Evolutionary conservation across 2,329 filamentous ascomycete genomes (phyloP).

Genomic region (Neofusicoccum sp.): DNA sequence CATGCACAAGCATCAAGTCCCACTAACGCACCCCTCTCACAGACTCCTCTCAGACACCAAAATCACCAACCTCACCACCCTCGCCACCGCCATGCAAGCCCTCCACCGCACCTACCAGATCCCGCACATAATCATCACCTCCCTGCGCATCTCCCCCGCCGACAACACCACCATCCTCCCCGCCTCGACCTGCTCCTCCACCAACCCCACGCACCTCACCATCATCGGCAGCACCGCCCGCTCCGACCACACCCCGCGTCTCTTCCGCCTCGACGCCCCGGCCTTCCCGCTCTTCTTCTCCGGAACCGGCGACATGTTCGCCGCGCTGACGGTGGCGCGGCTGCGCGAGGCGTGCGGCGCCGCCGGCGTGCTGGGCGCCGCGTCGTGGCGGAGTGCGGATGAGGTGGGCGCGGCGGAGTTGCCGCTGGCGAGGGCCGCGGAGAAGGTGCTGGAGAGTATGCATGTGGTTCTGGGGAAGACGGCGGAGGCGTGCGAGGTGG

Average conservation of each 20-base stretch:
- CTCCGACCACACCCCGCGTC: slow-evolving; percentile 63
- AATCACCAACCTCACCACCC: slow-evolving; percentile 71
- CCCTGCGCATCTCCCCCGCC: slow-evolving; percentile 64
- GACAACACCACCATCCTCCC: slow-evolving; percentile 40
- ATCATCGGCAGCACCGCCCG: slow-evolving; percentile 77
- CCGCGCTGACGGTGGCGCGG: slow-evolving; percentile 81
- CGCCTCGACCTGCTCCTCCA: slow-evolving; percentile 38
- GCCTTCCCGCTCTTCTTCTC: slow-evolving; percentile 91
- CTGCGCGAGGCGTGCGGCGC: slow-evolving; percentile 75
- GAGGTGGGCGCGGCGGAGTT: slow-evolving; percentile 66
- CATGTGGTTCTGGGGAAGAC: slow-evolving; percentile 74
- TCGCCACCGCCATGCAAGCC: slow-evolving; percentile 70
- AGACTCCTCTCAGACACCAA: slow-evolving; percentile 82
- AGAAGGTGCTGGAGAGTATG: slow-evolving; percentile 91
- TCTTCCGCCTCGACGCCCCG: slow-evolving; percentile 85
- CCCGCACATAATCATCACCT: slow-evolving; percentile 91
- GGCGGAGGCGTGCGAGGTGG: slow-evolving; percentile 62
- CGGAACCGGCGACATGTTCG: slow-evolving; percentile 98
- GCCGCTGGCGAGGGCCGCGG: slow-evolving; percentile 77
- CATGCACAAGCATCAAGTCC: neutral
- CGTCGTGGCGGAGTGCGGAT: slow-evolving; percentile 77
- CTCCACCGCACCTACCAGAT: slow-evolving; percentile 74
- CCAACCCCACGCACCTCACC: slow-evolving; percentile 49
- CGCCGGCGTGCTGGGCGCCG: slow-evolving; percentile 51
- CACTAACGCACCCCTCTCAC: neutral